These are phyloP conservation scores for Aspergillus sp. DNA, from an alignment of 2,329 filamentous ascomycete species.

Conservation along the genomic window DNA sequence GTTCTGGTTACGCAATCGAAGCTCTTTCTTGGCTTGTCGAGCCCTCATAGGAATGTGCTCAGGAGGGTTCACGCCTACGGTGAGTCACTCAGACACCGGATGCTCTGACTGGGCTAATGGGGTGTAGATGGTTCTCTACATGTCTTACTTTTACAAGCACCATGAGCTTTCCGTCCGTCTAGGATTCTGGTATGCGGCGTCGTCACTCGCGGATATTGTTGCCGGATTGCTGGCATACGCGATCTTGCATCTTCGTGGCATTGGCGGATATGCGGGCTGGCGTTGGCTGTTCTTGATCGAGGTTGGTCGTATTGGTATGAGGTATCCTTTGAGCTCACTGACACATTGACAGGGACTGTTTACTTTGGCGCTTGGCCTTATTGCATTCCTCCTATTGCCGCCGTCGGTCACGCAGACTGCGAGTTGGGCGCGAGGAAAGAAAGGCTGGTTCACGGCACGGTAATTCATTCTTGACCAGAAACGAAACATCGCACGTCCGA, in stretches of 20 bases:
- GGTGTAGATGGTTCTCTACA: conserved; percentile 45
- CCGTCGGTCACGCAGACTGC: conserved; percentile 60
- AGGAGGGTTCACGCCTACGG: conserved; percentile 47
- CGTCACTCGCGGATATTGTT: conserved; percentile 45
- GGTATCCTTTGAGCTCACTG: conserved; percentile 31
- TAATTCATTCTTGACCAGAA: not conserved
- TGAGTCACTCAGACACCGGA: conserved; percentile 8
- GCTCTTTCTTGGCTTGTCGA: conserved; percentile 40
- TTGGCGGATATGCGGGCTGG: conserved; percentile 33
- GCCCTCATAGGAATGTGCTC: conserved; percentile 47
- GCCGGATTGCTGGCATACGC: conserved; percentile 45
- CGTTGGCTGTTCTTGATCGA: conserved; percentile 37
- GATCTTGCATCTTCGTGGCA: conserved; percentile 35
- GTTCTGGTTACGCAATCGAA: conserved; percentile 46
- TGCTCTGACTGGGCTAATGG: not conserved
- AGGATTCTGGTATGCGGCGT: conserved; percentile 26
- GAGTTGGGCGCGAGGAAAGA: conserved; percentile 29
- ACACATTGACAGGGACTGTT: conserved; percentile 19
- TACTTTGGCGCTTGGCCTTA: conserved; percentile 25
- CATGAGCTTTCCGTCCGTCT: conserved; percentile 58
- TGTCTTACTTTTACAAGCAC: conserved; percentile 71
- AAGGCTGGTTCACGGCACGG: conserved; percentile 64
- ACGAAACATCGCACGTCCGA: not conserved
- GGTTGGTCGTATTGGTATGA: conserved; percentile 36
- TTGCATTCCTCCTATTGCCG: conserved; percentile 53